Evolutionary conservation across 2,329 filamentous ascomycete genomes (phyloP).

Genomic region (Aspergillus novoparasiticus): DNA sequence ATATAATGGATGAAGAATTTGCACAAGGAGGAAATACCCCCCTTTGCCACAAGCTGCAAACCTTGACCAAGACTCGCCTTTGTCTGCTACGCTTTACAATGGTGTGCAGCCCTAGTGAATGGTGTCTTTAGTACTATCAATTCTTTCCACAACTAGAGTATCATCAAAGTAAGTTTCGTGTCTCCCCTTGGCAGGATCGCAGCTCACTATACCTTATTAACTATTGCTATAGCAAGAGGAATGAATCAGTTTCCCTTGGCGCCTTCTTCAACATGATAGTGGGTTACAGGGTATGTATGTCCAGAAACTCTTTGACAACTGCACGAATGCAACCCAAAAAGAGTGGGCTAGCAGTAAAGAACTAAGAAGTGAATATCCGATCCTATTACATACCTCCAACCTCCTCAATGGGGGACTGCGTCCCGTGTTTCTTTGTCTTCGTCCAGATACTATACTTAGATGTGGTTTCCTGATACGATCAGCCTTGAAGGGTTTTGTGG

Average conservation of each 20-base stretch:
- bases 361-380: neutral
- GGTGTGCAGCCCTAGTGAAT: neutral
- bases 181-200: neutral
- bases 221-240: neutral
- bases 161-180: neutral
- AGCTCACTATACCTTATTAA: neutral
- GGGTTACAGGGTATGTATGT: neutral
- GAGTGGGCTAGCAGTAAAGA: neutral
- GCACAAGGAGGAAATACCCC: neutral
- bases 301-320: neutral
- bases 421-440: neutral
- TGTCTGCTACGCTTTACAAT: neutral
- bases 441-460: neutral
- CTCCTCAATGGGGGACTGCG: neutral
- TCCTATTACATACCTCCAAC: neutral
- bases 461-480: neutral
- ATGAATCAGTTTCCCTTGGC: neutral
- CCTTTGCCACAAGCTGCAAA: neutral
- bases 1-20: too few species aligned
- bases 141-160: neutral
- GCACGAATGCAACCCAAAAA: neutral
- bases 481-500: neutral
- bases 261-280: neutral
- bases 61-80: neutral
- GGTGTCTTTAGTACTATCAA: neutral